These are phyloP conservation scores for Punctularia strigosozonata DNA, from an alignment of 768 basidiomycete species.

Conservation along the genomic window DNA sequence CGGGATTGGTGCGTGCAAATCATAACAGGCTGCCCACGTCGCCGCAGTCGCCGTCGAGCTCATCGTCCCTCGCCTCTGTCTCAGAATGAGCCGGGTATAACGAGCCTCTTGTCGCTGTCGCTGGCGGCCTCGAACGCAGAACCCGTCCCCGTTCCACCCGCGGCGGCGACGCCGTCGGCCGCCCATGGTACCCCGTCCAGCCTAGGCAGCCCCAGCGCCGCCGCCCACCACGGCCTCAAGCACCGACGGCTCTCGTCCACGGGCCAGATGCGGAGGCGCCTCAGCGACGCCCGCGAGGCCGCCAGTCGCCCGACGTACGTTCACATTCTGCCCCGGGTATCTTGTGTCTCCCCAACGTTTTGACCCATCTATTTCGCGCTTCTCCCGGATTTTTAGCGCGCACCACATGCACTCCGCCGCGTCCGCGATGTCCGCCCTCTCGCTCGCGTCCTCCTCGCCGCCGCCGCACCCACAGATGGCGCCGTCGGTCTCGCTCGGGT, in stretches of 20 bases:
- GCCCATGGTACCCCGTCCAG: constrained; percentile 6
- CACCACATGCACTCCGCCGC: constrained; percentile 24
- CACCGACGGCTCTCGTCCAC: constrained; percentile 65
- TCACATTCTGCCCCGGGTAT: constrained; percentile 1
- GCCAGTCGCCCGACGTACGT: constrained; percentile 66
- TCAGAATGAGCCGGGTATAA: background rate
- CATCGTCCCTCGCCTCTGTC: background rate
- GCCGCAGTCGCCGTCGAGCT: background rate
- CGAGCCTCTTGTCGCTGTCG: constrained; percentile 59
- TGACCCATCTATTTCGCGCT: constrained; percentile 5
- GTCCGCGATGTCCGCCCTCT: constrained; percentile 26
- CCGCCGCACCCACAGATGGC: constrained; percentile 17
- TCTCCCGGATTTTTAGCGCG: background rate
- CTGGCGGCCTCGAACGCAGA: constrained; percentile 40
- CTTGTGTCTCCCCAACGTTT: constrained; percentile 2
- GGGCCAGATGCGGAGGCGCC: constrained; percentile 54
- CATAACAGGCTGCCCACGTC: background rate
- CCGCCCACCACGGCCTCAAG: constrained; percentile 23
- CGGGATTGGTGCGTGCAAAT: no score
- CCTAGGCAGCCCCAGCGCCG: constrained; percentile 4
- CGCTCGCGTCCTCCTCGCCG: constrained; percentile 30
- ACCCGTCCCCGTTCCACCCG: constrained; percentile 28
- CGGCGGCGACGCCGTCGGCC: constrained; percentile 11
- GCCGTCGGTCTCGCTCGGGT: constrained; percentile 11
- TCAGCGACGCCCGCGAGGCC: constrained; percentile 75